phyloP scores from a whole-genome alignment of 305 asterid species.

The Fraxinus angustifolia region DNA sequence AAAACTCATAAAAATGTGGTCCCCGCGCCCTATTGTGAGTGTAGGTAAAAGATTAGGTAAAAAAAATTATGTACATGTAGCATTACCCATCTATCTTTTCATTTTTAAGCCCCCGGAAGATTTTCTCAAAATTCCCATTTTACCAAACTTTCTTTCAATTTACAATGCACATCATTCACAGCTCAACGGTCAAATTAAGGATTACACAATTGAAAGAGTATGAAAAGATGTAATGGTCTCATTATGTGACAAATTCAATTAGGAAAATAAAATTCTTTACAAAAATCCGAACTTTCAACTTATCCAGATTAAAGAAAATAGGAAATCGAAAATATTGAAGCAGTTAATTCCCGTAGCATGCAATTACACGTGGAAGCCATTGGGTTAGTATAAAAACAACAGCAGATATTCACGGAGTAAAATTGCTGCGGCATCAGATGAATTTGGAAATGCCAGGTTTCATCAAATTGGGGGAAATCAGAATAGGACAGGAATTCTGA shows the following conservation, averaged over 20 bases:
- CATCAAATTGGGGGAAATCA: background rate
- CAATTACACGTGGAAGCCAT: background rate
- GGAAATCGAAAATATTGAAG: background rate
- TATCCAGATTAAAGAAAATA: slow-evolving; percentile 14
- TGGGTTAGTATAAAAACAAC: background rate
- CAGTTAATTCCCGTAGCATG: background rate
- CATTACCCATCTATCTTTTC: background rate
- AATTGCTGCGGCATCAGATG: background rate
- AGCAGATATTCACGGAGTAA: background rate
- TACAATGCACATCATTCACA: background rate
- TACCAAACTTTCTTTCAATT: background rate
- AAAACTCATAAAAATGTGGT: too few species aligned
- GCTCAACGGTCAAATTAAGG: background rate
- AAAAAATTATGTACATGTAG: too few species aligned
- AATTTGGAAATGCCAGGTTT: background rate
- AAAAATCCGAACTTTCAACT: slow-evolving; percentile 1
- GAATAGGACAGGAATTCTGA: background rate
- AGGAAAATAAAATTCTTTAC: background rate
- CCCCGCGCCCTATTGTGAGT: too few species aligned
- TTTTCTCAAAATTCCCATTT: background rate
- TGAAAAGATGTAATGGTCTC: background rate
- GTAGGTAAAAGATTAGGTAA: too few species aligned
- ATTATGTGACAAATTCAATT: background rate
- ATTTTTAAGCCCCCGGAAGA: background rate
- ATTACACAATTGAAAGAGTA: background rate